Base-by-base conservation (phyloP, 345 rosid genomes). In the Lumnitzera racemosa region DNA sequence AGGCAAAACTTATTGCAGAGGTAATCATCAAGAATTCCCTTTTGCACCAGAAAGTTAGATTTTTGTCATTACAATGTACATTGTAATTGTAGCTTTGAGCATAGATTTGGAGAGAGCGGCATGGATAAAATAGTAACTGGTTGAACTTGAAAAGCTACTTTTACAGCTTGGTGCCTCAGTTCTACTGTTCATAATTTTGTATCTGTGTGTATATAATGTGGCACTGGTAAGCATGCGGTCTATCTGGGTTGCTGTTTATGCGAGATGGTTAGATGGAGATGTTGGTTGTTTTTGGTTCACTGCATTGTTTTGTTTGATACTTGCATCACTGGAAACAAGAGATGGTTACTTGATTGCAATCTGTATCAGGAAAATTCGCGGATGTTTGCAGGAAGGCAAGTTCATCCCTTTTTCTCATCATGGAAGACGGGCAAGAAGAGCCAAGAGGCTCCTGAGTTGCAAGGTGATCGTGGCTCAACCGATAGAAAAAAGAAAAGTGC, bases 391-490 rank as follows among this genome's bases (percentile, higher is more conserved):
- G 96, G 95, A 56, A 90, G 75, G 69, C 85, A 83, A 70, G 25
- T 90, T 50, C 96, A 94, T 76, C 96, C 99, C 11, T 90, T 90
- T 73, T 94, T 90, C 74, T 67, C 90, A 24, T 70, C 82, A 27
- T 61, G 74, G 76, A 88, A 83, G 72, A 57, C 55, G 11, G 79
- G 74, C 57, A 88, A 74, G 72, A 80, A 59, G 66, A 66, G 62
- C 70, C 78, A 80, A 57, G 85, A 76, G 70, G 65, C 67, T 48
- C 51, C 41, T n/a, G 78, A 70, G 63, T 57, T 46, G 1, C 78
- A 81, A 51, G 67, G 55, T 55, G 61, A 70, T 58, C 23, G 53
- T 16, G 15, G 61, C 70, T 67, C 53, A 52, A 69, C 58, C 46
- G 70, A 51, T 65, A 67, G 54, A 72, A 85, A 73, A 51, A 65